These are phyloP conservation scores for Fusarium tupiense DNA, from an alignment of 2,329 filamentous ascomycete species.

Conservation along the genomic window DNA sequence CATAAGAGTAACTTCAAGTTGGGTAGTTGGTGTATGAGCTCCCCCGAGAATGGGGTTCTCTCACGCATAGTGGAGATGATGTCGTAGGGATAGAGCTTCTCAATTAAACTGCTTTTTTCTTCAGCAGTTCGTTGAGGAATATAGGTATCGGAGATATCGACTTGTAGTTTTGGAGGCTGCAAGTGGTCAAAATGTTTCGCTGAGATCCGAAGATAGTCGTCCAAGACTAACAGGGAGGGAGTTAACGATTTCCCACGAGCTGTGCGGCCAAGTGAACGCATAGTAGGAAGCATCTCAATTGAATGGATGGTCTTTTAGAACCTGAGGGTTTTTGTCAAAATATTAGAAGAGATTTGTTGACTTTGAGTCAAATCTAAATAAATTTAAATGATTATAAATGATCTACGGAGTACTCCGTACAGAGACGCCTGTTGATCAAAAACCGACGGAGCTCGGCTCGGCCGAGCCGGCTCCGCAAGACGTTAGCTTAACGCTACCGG, in stretches of 20 bases:
- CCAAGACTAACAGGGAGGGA: background rate
- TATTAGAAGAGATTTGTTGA: background rate
- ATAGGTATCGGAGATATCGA: accelerated
- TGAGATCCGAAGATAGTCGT: background rate
- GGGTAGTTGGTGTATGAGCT: background rate
- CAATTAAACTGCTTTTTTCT: background rate
- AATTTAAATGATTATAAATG: background rate
- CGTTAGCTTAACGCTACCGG: background rate
- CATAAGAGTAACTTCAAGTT: background rate
- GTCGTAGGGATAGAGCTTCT: background rate
- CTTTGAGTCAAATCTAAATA: background rate
- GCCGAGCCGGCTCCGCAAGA: background rate
- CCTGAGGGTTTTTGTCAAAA: accelerated
- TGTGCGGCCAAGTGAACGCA: background rate
- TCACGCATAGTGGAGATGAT: background rate
- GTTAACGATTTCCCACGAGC: background rate
- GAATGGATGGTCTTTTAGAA: accelerated
- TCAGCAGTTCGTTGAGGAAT: background rate
- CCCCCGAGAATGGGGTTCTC: background rate
- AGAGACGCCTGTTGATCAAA: background rate
- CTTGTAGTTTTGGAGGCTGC: background rate
- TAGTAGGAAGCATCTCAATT: background rate
- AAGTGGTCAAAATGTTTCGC: background rate
- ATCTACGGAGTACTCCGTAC: background rate
- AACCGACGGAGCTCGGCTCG: background rate